Evolutionary conservation across 2,329 filamentous ascomycete genomes (phyloP), one percentile per base, ranked within the genome.

Genomic region (Penicillium sp.): DNA sequence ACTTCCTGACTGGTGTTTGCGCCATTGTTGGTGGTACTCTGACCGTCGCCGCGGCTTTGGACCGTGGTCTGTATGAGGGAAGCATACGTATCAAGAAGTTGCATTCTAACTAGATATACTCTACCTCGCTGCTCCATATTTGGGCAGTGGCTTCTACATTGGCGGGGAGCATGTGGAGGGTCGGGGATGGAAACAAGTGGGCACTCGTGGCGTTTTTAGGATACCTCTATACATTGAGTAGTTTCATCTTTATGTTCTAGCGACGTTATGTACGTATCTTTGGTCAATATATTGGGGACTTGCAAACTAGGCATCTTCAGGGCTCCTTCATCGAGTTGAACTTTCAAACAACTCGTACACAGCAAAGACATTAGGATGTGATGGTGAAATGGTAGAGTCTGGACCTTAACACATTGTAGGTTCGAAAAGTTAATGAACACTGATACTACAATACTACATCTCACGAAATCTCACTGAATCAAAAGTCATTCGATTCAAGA

Each of bases 21-120:
- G 91, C 91, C 29, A 86, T 97, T 51, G 84, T 98, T 41, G 93
- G 93, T 51, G 93, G 93, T 57, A 98, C 93, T 0, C 72, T 98
- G 56, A 98, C 93, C 0, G 93, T 98, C 14, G 93, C 93, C 9
- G 93, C 94, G 5, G 93, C 93, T 4, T 75, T 98, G 26, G 93
- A 98, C 67, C 81, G 94, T 46, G 87, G 86, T 40, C 70, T 97
- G 51, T 98, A 96, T 61, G 93, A 98, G 71, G 93, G 93, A 34
- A 79, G 81, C 2, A 81, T 84, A 47, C 81, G 86, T 64, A 76
- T 97, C 54, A 95, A 86, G 79, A 98, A 98, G 78, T 69, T 95
- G 67, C 88, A 85, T 65, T 74, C 77, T 38, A 76, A 71, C 56
- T 84, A 67, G 40, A 28, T 20, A 18, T 32, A 22, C 23, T 39